Conservation (phyloP, 306 rosid genomes). For the Ziziphus jujuba region DNA sequence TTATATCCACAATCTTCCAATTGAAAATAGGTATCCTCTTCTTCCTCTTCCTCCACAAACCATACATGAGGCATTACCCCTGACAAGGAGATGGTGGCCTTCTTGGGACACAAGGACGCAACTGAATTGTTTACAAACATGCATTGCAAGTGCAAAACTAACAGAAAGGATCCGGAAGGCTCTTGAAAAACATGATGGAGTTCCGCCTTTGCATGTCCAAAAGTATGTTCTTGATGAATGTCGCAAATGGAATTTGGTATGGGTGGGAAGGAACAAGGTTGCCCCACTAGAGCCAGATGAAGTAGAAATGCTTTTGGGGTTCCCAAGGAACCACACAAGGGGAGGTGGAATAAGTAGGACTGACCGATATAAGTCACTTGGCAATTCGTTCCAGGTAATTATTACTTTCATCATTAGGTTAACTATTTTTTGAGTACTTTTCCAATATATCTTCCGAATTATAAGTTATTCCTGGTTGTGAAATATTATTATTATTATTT, state of each 20-base stretch:
- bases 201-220: constrained; percentile 56
- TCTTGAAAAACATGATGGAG: constrained; percentile 50
- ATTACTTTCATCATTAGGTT: background rate
- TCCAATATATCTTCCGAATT: constrained; percentile 6
- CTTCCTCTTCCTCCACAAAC: constrained; percentile 79
- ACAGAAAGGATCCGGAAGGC: constrained; percentile 80
- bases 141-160: constrained; percentile 64
- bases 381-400: constrained; percentile 93
- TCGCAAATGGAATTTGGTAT: constrained; percentile 90
- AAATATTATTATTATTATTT: too few species aligned
- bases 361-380: constrained; percentile 88
- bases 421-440: background rate
- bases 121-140: constrained; percentile 81
- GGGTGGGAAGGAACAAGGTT: constrained; percentile 96
- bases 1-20: constrained; percentile 88
- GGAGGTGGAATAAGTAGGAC: constrained; percentile 98
- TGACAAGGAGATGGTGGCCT: constrained; percentile 96
- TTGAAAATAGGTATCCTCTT: constrained; percentile 67
- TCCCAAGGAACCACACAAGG: constrained; percentile 91
- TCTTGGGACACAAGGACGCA: constrained; percentile 78
- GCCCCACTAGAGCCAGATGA: constrained; percentile 97
- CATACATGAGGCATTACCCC: constrained; percentile 72
- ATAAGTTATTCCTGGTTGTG: background rate
- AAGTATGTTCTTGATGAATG: constrained; percentile 71
- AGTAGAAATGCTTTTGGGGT: constrained; percentile 83